These are phyloP conservation scores for Danielia oregonensis DNA, from an alignment of 805 yeast species.

Conservation along the genomic window DNA sequence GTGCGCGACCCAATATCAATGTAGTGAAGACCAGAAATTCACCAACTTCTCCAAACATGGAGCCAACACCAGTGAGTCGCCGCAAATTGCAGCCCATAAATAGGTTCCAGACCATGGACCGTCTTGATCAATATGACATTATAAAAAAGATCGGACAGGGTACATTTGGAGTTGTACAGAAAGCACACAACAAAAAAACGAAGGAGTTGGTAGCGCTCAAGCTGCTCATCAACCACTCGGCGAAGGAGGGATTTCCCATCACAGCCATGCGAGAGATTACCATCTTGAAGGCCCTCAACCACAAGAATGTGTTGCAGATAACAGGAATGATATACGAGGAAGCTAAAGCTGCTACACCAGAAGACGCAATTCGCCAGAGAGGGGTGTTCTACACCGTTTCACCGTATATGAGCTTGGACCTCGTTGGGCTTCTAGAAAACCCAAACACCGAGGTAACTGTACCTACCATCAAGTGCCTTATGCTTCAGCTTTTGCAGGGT, in stretches of 20 bases:
- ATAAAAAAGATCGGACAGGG: conserved; percentile 42
- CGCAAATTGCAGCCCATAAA: conserved; percentile 16
- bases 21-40: no score
- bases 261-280: conserved; percentile 93
- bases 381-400: conserved; percentile 77
- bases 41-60: no score
- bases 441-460: conserved; percentile 58
- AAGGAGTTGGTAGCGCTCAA: conserved; percentile 78
- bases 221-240: conserved; percentile 72
- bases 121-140: conserved; percentile 28
- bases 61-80: no score
- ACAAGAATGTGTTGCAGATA: conserved; percentile 70
- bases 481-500: conserved; percentile 76
- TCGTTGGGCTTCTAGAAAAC: conserved; percentile 85
- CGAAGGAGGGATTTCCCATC: conserved; percentile 82
- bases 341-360: conserved; percentile 29
- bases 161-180: conserved; percentile 68
- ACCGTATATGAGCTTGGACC: conserved; percentile 89
- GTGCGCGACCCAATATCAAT: neutral
- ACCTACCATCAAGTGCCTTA: conserved; percentile 76
- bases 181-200: conserved; percentile 58
- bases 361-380: conserved; percentile 33
- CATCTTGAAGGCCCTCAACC: conserved; percentile 66
- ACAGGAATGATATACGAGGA: conserved; percentile 67
- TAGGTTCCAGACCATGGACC: conserved; percentile 30